phyloP scores from a whole-genome alignment of 179 eudicot genomes.

The Beta macrorhiza region DNA sequence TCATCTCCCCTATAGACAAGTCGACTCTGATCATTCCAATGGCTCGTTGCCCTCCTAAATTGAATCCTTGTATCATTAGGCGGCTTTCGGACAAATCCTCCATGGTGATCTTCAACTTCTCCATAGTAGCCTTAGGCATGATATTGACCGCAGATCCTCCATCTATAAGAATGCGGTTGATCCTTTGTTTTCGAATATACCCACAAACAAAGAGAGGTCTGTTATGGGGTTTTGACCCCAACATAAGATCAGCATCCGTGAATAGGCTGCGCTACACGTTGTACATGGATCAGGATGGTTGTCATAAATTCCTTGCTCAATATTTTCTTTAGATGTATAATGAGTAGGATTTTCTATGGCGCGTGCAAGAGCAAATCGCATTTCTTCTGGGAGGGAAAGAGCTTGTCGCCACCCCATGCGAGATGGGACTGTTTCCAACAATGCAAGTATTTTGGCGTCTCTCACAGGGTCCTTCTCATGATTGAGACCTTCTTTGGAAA shows the following conservation, averaged over 20 bases:
- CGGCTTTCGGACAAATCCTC: not conserved
- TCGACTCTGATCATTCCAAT: not conserved
- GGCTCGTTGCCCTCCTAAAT: not conserved
- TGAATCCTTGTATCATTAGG: constrained; percentile 10
- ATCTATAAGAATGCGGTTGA: not conserved
- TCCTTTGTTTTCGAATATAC: not conserved
- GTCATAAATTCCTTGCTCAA: too few species aligned
- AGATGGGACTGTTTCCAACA: not conserved
- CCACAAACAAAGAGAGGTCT: not conserved
- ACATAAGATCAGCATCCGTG: not conserved
- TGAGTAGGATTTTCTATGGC: too few species aligned
- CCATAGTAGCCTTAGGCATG: constrained; percentile 15
- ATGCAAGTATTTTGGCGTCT: not conserved
- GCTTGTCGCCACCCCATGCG: constrained; percentile 6
- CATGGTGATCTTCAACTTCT: not conserved
- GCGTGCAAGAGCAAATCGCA: too few species aligned
- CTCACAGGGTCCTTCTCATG: not conserved
- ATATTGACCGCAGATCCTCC: not conserved
- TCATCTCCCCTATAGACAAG: not conserved
- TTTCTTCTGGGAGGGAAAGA: not conserved
- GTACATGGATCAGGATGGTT: too few species aligned
- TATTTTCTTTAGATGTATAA: too few species aligned
- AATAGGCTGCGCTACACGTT: not conserved
- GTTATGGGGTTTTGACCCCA: not conserved
- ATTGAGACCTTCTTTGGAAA: too few species aligned